Percentiles rank a stretch among this genome's conserved stretches.
Evolutionary conservation across 805 yeast genomes (phyloP).

Genomic region (Candida maesae): DNA sequence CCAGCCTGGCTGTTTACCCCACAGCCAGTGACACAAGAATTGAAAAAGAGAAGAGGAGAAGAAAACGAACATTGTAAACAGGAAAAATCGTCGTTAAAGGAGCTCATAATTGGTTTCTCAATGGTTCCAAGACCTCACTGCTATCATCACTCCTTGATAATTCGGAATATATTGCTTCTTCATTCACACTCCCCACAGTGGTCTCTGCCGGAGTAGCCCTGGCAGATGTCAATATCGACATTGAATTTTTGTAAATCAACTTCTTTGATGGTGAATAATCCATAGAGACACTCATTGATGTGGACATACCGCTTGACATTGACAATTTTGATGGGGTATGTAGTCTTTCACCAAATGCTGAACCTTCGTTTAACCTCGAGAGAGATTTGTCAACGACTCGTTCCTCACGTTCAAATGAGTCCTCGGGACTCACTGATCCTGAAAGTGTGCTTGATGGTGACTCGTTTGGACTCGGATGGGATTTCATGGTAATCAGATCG

Average conservation of each 20-base stretch:
- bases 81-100: no score
- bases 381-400: slow-evolving; percentile 13
- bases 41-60: background rate
- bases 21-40: no score
- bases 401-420: slow-evolving; percentile 25
- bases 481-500: no score
- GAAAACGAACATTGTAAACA: background rate
- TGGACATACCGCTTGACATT: background rate
- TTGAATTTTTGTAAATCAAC: slow-evolving; percentile 17
- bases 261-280: slow-evolving; percentile 18
- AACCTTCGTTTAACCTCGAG: slow-evolving; percentile 7
- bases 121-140: slow-evolving; percentile 7
- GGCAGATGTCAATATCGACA: slow-evolving; percentile 14
- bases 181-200: slow-evolving; percentile 22
- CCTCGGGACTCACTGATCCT: slow-evolving; percentile 15
- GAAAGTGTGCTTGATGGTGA: slow-evolving; percentile 4
- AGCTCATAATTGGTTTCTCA: slow-evolving; percentile 4
- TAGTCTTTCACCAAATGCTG: background rate
- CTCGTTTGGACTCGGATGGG: background rate
- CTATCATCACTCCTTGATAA: slow-evolving; percentile 15
- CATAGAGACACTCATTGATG: background rate
- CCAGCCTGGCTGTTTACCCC: no score
- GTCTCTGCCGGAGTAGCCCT: slow-evolving; percentile 6
- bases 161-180: slow-evolving; percentile 25
- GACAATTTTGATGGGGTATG: slow-evolving; percentile 6